phyloP scores from a whole-genome alignment of 495 filamentous ascomycete genomes.

The Thozetella sp. region DNA sequence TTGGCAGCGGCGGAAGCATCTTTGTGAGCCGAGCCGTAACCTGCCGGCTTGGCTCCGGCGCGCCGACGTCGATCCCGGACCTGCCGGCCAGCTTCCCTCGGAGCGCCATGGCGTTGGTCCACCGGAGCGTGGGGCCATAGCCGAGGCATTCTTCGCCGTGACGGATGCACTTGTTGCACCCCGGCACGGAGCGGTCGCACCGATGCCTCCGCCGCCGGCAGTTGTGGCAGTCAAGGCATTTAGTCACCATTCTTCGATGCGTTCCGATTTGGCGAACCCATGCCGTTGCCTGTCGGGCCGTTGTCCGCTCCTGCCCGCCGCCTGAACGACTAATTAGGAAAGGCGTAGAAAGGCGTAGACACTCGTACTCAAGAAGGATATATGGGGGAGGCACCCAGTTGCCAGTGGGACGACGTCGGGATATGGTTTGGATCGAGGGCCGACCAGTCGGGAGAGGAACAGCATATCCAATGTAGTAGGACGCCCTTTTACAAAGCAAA shows the following conservation, averaged over 20 bases:
- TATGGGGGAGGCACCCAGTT: too few species aligned
- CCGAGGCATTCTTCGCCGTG: constrained; percentile 49
- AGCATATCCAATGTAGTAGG: too few species aligned
- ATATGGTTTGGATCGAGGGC: neutral
- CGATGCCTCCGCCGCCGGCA: constrained; percentile 54
- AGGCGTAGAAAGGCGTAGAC: neutral
- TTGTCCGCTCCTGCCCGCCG: constrained; percentile 5
- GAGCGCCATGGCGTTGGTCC: constrained; percentile 39
- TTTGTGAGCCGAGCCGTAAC: neutral
- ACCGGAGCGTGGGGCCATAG: constrained; percentile 41
- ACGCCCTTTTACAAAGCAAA: too few species aligned
- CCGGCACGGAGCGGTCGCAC: constrained; percentile 52
- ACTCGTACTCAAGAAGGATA: too few species aligned
- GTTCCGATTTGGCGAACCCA: too few species aligned
- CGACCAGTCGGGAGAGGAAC: too few species aligned
- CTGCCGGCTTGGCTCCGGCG: neutral
- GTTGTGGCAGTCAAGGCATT: constrained; percentile 53
- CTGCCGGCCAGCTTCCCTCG: constrained; percentile 37
- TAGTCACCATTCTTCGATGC: too few species aligned
- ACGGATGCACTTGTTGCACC: constrained; percentile 49
- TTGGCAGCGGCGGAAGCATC: constrained; percentile 5
- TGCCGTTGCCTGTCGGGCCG: neutral
- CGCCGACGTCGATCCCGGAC: constrained; percentile 9
- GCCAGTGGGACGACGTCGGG: too few species aligned
- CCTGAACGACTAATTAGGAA: too few species aligned